A percentile compares a stretch with the other conserved stretches of the same genome.
phyloP scores from a whole-genome alignment of 176 grass and related monocot genomes.

The Panicum miliaceum region DNA sequence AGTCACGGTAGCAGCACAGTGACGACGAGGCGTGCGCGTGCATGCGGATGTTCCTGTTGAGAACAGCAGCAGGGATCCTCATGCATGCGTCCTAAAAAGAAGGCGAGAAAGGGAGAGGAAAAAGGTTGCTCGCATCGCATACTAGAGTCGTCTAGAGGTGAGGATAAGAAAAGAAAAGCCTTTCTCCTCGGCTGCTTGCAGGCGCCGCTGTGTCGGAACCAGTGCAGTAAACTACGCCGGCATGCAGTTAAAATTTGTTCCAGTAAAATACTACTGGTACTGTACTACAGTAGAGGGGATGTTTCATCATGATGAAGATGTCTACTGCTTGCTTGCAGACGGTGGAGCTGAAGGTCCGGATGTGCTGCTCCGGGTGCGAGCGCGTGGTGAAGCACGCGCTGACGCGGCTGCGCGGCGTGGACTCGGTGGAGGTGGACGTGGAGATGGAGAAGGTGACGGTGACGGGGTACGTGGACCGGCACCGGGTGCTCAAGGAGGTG shows the following conservation, averaged over 20 bases:
- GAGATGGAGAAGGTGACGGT: slow-evolving; percentile 99
- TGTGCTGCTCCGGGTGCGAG: slow-evolving; percentile 93
- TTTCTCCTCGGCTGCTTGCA: not conserved
- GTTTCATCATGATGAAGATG: too few species aligned
- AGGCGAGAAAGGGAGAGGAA: not conserved
- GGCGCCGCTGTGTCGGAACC: slow-evolving; percentile 7
- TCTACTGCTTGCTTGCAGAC: slow-evolving; percentile 38
- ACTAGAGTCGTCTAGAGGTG: too few species aligned
- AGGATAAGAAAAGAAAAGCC: not conserved
- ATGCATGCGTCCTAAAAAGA: slow-evolving; percentile 50
- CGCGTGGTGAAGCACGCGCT: slow-evolving; percentile 87
- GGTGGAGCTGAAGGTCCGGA: slow-evolving; percentile 97
- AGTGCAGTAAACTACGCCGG: slow-evolving; percentile 31
- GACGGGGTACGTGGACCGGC: slow-evolving; percentile 86
- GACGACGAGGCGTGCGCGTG: not conserved
- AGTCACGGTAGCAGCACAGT: not conserved
- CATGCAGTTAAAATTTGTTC: not conserved
- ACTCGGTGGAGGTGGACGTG: slow-evolving; percentile 82
- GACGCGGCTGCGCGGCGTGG: slow-evolving; percentile 71
- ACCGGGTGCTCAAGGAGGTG: slow-evolving; percentile 91
- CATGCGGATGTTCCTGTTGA: slow-evolving; percentile 23
- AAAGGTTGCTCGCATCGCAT: not conserved
- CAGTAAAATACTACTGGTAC: not conserved
- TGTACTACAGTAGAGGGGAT: too few species aligned
- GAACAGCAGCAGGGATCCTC: slow-evolving; percentile 32